Conservation (phyloP, 2,329 filamentous ascomycete genomes). For the Penicillium thymicola region DNA sequence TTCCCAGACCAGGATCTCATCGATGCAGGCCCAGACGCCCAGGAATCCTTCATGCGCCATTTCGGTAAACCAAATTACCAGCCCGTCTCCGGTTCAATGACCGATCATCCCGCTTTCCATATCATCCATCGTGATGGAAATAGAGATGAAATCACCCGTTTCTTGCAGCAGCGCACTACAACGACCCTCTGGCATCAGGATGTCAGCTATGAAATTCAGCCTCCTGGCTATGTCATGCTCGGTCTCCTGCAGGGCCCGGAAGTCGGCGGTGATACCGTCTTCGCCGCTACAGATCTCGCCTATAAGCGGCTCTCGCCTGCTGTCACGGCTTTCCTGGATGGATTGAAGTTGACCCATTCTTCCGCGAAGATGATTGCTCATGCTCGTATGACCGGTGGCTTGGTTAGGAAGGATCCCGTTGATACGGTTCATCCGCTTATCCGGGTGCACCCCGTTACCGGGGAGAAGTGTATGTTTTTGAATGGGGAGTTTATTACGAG, state of each 20-base stretch:
- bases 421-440: constrained; percentile 47
- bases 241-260: constrained; percentile 51
- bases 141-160: constrained; percentile 42
- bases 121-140: constrained; percentile 48
- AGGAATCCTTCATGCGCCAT: constrained; percentile 45
- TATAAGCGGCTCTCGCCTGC: constrained; percentile 52
- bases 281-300: constrained; percentile 45
- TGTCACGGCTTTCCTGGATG: constrained; percentile 41
- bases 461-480: constrained; percentile 48
- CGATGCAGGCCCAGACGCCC: constrained; percentile 42
- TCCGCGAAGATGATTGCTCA: constrained; percentile 47
- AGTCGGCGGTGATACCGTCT: constrained; percentile 49
- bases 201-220: constrained; percentile 49
- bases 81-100: constrained; percentile 43
- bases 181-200: constrained; percentile 51
- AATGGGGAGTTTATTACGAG: constrained; percentile 50
- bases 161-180: constrained; percentile 44
- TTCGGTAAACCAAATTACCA: constrained; percentile 48
- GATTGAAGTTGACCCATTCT: constrained; percentile 39
- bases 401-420: constrained; percentile 46
- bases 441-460: constrained; percentile 49
- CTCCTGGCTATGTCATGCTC: constrained; percentile 48
- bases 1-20: constrained; percentile 53
- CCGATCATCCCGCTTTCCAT: constrained; percentile 45
- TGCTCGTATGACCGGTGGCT: constrained; percentile 41